Evolutionary conservation across 495 filamentous ascomycete genomes (phyloP), one percentile per base, ranked within the genome.

Genomic region (Penicillium diatomitis): DNA sequence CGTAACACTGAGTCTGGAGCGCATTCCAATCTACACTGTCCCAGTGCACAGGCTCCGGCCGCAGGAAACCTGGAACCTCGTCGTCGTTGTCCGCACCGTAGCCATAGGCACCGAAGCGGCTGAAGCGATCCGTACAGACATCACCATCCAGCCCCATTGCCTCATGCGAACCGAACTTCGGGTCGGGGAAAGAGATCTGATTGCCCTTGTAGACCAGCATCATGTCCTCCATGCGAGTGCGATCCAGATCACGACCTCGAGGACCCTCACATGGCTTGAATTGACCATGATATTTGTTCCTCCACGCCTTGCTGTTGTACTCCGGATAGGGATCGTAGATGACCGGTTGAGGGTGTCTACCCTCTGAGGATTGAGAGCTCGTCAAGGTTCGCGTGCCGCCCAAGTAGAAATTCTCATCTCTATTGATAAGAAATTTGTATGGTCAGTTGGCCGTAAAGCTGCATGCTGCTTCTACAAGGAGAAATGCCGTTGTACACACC

Each of bases 21-120:
- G 72, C 52, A 6, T 82, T 80, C 89, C 89, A 95, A 45, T 79
- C 70, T 27, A 89, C 77, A 0, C 65, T 65, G 30, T 80, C 68
- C 87, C 86, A 92, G 10, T 82, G 64, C n/a, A 83, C 56, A 8
- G 54, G 56, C 0, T 50, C 34, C 7, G 59, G 58, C 8, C 51
- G 54, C 6, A 41, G 44, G 29, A 55, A 55, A n/a, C 52, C 54
- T 5, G 52, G 52, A 5, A 62, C 41, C 10, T 56, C 51, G 4
- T 53, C 52, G 30, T 55, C 44, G 9, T 59, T 47, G 7, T 67
- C 62, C 11, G 73, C 65, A 7, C 63, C 68, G 32, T 65, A 69
- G 2, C 78, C 77, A 51, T 80, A 80, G 0, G 74, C 65, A 2
- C 68, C 74, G 41, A 71, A 76, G n/a, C 77, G 71, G 4, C 66